Conservation (phyloP, 169 alveolate genomes). For the Cyclospora cayetanensis region DNA sequence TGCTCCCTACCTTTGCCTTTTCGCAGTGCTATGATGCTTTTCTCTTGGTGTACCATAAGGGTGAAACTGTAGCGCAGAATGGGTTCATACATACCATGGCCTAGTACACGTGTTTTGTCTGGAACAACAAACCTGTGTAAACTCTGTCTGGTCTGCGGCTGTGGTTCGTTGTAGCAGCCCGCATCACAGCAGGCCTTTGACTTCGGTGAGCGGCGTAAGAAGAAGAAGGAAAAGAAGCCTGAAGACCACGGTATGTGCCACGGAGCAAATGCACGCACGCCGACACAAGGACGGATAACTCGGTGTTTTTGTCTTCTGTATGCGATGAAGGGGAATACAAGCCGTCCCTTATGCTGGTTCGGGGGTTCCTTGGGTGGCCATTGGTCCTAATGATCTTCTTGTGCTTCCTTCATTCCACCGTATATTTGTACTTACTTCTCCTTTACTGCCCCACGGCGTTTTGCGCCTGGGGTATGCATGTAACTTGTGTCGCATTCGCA, state of each 20-base stretch:
- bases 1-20: too few relatives aligned
- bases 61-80: too few relatives aligned
- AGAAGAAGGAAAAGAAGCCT: constrained; percentile 61
- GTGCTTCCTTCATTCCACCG: not conserved
- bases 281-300: not conserved
- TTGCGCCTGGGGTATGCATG: too few relatives aligned
- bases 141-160: too few relatives aligned
- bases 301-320: not conserved
- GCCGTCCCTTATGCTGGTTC: not conserved
- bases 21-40: too few relatives aligned
- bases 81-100: too few relatives aligned
- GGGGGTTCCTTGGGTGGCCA: not conserved
- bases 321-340: not conserved
- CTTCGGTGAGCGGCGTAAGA: constrained; percentile 60
- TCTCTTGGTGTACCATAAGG: too few relatives aligned
- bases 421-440: not conserved
- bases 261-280: not conserved
- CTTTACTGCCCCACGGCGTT: too few relatives aligned
- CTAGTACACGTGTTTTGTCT: too few relatives aligned
- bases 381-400: not conserved
- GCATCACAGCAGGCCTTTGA: constrained; percentile 55
- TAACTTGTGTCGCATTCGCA: too few relatives aligned
- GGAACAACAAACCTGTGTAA: too few relatives aligned
- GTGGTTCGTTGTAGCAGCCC: not conserved
- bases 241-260: constrained; percentile 13